Percentiles rank a stretch among this genome's conserved stretches.
Evolutionary conservation across 2,329 filamentous ascomycete genomes (phyloP).

Genomic region (Emmonsiellopsis sp.): DNA sequence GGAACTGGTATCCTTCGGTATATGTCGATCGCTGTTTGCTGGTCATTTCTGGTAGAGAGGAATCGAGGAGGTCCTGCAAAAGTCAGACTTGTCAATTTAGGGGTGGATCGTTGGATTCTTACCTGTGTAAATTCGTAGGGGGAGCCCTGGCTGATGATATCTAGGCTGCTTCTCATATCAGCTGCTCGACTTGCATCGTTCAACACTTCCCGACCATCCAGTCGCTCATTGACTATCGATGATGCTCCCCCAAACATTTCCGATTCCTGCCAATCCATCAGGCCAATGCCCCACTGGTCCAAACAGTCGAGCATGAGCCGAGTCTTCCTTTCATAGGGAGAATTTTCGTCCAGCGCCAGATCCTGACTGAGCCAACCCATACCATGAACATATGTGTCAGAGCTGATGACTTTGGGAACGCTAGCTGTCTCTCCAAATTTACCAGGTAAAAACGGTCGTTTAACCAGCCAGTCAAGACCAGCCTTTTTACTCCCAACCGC

Average conservation of each 20-base stretch:
- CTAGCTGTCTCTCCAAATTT: slow-evolving; percentile 61
- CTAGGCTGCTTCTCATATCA: slow-evolving; percentile 28
- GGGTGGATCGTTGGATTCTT: slow-evolving; percentile 6
- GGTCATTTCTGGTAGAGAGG: slow-evolving; percentile 51
- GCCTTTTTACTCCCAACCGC: slow-evolving; percentile 81
- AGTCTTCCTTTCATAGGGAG: slow-evolving; percentile 44
- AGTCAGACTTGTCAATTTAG: slow-evolving; percentile 5
- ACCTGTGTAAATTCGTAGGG: slow-evolving; percentile 22
- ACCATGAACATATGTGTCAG: slow-evolving; percentile 64
- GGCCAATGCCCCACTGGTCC: slow-evolving; percentile 58
- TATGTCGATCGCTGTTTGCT: slow-evolving; percentile 48
- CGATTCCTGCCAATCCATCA: slow-evolving; percentile 49
- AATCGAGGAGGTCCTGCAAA: slow-evolving; percentile 48
- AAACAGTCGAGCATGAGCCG: slow-evolving; percentile 58
- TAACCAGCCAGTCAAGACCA: slow-evolving; percentile 82
- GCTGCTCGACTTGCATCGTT: slow-evolving; percentile 20
- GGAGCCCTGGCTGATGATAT: slow-evolving; percentile 23
- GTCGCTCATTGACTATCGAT: background rate
- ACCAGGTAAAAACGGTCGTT: slow-evolving; percentile 62
- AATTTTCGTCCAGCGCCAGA: slow-evolving; percentile 31
- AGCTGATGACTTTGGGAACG: slow-evolving; percentile 67
- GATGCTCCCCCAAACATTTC: background rate
- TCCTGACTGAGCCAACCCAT: slow-evolving; percentile 72
- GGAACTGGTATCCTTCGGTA: slow-evolving; percentile 43
- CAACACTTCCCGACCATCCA: slow-evolving; percentile 19